Base-by-base conservation (phyloP, 208 protist genomes). In the Endotrypanum monterogeii region DNA sequence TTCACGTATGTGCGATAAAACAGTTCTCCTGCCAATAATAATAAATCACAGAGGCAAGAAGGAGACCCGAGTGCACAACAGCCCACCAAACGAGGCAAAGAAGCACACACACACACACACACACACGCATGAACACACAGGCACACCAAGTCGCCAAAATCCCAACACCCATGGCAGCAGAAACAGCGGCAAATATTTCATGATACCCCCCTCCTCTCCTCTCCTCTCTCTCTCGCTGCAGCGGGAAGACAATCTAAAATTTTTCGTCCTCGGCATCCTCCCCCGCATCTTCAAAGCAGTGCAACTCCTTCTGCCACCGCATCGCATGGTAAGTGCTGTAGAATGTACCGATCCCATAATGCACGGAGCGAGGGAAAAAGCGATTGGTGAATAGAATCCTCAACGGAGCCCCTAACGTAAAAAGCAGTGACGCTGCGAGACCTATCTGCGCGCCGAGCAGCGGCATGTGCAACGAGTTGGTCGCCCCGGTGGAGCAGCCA, bases 211-310 rank as follows among this genome's bases (percentile, higher is more conserved):
- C n/a, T n/a, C n/a, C n/a, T n/a, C n/a, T n/a, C n/a, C n/a, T n/a
- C n/a, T n/a, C n/a, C n/a, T 65, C 35, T 35, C 60, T 8, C 44
- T 30, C 20, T 20, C 25, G 9, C 14, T 25, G 32, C 3, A 48
- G 60, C 60, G 23, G 60, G 60, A 20, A 65, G 23, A 1, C 23
- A 65, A 25, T 30, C 68, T 30, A 83, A 46, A 76, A 87, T 65
- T 52, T 71, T 48, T 86, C 82, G 25, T 85, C 87, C 4, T 83
- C 80, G 7, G 46, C 80, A 51, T 93, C 91, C 60, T 96, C 91
- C 32, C 79, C 76, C 16, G 91, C 91, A 83, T 96, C 91, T 60
- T 96, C 89, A 73, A 91, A 93, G 55, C 80, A 80, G 30, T 82
- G 62, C 39, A 41, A 25, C 30, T 74, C 80, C 20, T 72, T 57